Evolutionary conservation across 179 eudicot species (phyloP).

Genomic region (Spergularia azorica): DNA sequence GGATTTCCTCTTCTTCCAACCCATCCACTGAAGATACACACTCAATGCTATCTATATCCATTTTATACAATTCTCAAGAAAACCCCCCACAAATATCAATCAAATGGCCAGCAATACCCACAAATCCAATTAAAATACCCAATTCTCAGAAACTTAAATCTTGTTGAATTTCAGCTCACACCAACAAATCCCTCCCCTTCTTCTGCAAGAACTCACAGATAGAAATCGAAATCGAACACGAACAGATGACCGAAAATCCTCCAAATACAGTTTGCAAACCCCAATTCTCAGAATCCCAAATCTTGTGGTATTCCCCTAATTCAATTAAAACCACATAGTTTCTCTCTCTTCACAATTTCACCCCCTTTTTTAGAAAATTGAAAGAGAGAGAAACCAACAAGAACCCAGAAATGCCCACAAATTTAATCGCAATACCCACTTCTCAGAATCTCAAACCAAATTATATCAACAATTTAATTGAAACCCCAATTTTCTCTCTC

Average conservation of each 20-base stretch:
- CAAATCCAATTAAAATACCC: constrained; percentile 36
- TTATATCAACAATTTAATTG: no score
- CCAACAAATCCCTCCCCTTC: neutral
- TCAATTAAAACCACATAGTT: no score
- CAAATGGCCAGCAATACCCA: constrained; percentile 31
- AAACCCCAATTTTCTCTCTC: no score
- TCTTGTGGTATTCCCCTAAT: no score
- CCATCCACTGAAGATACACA: constrained; percentile 41
- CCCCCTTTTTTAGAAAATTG: no score
- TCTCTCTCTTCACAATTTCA: no score
- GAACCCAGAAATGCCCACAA: constrained; percentile 28
- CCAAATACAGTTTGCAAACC: no score
- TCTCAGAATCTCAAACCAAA: no score
- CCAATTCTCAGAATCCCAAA: no score
- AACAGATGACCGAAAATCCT: neutral
- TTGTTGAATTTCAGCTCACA: neutral
- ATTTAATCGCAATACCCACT: neutral
- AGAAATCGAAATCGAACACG: neutral
- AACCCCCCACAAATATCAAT: constrained; percentile 6
- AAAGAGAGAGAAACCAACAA: neutral
- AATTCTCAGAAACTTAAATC: constrained; percentile 21
- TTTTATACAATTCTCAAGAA: constrained; percentile 3
- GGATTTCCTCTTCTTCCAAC: constrained; percentile 39
- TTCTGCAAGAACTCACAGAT: neutral
- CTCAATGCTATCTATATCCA: constrained; percentile 47